phyloP scores from a whole-genome alignment of 306 rosid genomes.

The Vigna hirtella region DNA sequence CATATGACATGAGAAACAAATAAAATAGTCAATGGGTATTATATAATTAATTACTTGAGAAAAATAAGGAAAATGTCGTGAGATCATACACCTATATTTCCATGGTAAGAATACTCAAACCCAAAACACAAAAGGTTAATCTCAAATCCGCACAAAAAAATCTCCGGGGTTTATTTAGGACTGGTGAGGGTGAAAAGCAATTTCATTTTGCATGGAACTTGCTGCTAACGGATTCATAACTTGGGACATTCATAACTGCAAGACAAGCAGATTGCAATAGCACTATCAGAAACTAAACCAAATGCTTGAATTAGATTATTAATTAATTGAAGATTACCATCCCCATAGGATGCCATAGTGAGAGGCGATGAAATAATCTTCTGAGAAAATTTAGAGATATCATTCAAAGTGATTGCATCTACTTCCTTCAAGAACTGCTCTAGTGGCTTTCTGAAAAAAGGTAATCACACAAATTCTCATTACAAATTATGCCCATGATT shows the following conservation, averaged over 20 bases:
- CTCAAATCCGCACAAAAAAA: neutral
- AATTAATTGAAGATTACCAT: slow-evolving; percentile 53
- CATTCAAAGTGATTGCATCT: slow-evolving; percentile 67
- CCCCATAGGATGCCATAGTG: slow-evolving; percentile 84
- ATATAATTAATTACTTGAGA: neutral
- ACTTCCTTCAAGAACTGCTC: slow-evolving; percentile 72
- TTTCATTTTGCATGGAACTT: slow-evolving; percentile 66
- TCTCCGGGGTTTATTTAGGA: slow-evolving; percentile 32
- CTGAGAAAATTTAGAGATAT: slow-evolving; percentile 59
- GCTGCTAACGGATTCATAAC: slow-evolving; percentile 68
- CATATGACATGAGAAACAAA: too few species aligned
- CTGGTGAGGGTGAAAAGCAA: slow-evolving; percentile 25
- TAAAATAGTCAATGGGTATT: too few species aligned
- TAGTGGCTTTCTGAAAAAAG: slow-evolving; percentile 69
- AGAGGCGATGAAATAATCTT: slow-evolving; percentile 80
- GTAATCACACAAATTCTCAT: neutral
- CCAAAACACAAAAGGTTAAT: neutral
- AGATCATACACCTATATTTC: neutral
- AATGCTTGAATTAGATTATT: neutral
- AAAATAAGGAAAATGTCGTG: neutral
- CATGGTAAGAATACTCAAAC: neutral
- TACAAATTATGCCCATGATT: neutral
- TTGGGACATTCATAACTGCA: slow-evolving; percentile 77
- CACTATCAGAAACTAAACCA: slow-evolving; percentile 3
- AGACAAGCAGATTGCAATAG: slow-evolving; percentile 5